These are phyloP conservation scores for Sporothrix brunneoviolacea DNA, from an alignment of 2,329 filamentous ascomycete genomes.

Conservation along the genomic window DNA sequence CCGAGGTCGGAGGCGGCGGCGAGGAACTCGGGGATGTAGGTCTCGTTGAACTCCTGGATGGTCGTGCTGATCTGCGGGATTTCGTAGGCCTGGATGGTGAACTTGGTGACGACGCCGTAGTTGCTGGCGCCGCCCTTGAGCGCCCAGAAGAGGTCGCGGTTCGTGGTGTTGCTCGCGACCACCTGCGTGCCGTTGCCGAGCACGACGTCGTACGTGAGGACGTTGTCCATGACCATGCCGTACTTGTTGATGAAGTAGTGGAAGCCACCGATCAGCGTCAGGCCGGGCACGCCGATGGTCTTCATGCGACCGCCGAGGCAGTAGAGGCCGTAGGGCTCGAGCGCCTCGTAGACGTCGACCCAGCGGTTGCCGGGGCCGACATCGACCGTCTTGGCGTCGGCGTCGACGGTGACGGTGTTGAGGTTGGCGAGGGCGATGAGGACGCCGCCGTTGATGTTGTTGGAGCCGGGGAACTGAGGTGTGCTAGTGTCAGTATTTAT, in stretches of 20 bases:
- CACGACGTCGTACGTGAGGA: constrained; percentile 33
- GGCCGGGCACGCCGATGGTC: constrained; percentile 32
- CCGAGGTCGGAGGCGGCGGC: constrained; percentile 23
- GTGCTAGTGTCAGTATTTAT: too few relatives aligned
- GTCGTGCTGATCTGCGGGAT: constrained; percentile 27
- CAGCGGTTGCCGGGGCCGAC: constrained; percentile 32
- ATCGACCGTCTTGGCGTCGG: constrained; percentile 23
- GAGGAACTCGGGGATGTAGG: constrained; percentile 21
- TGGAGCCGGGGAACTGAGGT: constrained; percentile 27
- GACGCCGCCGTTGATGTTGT: constrained; percentile 31
- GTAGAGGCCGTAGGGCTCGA: constrained; percentile 26
- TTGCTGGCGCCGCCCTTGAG: constrained; percentile 37
- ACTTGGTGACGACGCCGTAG: constrained; percentile 28
- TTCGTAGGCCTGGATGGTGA: constrained; percentile 16
- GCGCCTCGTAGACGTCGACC: constrained; percentile 31
- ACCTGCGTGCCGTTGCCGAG: constrained; percentile 32
- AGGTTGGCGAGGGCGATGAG: constrained; percentile 31
- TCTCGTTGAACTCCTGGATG: constrained; percentile 27
- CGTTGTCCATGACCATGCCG: constrained; percentile 34
- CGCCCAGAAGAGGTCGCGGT: constrained; percentile 35
- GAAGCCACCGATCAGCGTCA: constrained; percentile 30
- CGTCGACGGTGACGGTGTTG: constrained; percentile 26
- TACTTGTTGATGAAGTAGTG: constrained; percentile 23
- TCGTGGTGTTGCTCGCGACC: constrained; percentile 26
- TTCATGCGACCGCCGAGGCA: constrained; percentile 29